phyloP scores from a whole-genome alignment of 768 basidiomycete species.

The Gymnopilus junonius region DNA sequence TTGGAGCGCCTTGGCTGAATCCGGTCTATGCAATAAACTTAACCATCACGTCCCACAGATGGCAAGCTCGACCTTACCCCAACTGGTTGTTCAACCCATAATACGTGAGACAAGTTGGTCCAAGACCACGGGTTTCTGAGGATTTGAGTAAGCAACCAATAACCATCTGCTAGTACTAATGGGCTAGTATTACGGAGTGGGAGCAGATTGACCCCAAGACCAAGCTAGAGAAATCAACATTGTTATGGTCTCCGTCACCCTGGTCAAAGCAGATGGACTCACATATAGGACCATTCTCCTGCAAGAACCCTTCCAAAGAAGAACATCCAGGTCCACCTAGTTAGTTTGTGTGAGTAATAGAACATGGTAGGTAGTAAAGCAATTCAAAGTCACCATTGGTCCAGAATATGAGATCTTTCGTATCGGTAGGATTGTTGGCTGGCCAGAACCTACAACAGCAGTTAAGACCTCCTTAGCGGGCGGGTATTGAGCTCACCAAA shows the following conservation, averaged over 20 bases:
- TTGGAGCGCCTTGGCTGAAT: constrained; percentile 68
- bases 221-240: constrained; percentile 31
- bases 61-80: constrained; percentile 40
- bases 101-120: constrained; percentile 70
- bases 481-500: constrained; percentile 32
- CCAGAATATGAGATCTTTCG: constrained; percentile 71
- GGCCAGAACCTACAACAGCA: constrained; percentile 70
- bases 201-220: constrained; percentile 53
- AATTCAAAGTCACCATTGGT: constrained; percentile 38
- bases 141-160: background rate
- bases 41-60: background rate
- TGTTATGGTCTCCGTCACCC: background rate
- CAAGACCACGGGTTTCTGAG: constrained; percentile 64
- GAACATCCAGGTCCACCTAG: constrained; percentile 73
- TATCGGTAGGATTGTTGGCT: constrained; percentile 59
- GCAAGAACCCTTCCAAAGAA: constrained; percentile 65
- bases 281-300: constrained; percentile 69
- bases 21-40: constrained; percentile 47
- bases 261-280: constrained; percentile 25
- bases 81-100: constrained; percentile 77
- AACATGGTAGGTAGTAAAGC: background rate
- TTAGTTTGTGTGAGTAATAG: constrained; percentile 22
- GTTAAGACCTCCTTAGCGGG: no score
- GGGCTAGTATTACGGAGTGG: constrained; percentile 29
- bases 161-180: background rate